Percentiles rank a stretch among this genome's conserved stretches.
Evolutionary conservation across 768 basidiomycete species (phyloP).

Genomic region (Trametopsis cervina): DNA sequence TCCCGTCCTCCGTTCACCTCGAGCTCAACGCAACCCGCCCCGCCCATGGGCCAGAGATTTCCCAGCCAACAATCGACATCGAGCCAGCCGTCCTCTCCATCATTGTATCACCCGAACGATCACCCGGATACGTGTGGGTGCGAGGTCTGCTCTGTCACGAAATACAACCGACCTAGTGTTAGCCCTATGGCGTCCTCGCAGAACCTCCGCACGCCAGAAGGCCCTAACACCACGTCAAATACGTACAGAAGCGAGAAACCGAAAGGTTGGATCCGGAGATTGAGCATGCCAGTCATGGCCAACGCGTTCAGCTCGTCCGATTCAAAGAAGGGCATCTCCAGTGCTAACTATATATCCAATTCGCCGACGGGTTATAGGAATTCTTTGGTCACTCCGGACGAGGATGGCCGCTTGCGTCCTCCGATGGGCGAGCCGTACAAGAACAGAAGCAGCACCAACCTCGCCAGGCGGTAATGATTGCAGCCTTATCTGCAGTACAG

Average conservation of each 20-base stretch:
- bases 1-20: constrained; percentile 19
- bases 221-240: not conserved
- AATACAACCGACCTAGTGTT: constrained; percentile 38
- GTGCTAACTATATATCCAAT: constrained; percentile 1
- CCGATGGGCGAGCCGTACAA: constrained; percentile 30
- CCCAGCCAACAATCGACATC: constrained; percentile 15
- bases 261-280: constrained; percentile 67
- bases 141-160: constrained; percentile 50
- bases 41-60: constrained; percentile 19
- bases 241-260: constrained; percentile 53
- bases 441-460: constrained; percentile 47
- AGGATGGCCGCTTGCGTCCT: constrained; percentile 41
- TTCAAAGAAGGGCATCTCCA: constrained; percentile 33
- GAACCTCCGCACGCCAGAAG: constrained; percentile 28
- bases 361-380: constrained; percentile 12
- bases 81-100: constrained; percentile 17
- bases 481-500: too few relatives aligned
- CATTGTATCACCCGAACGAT: constrained; percentile 15
- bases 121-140: constrained; percentile 67
- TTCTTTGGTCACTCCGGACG: constrained; percentile 29
- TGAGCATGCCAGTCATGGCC: constrained; percentile 66
- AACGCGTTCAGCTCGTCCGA: constrained; percentile 51
- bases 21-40: constrained; percentile 36
- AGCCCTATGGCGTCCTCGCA: constrained; percentile 39
- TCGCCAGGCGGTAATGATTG: constrained; percentile 33